Evolutionary conservation across 441 rosid genomes (phyloP), one percentile per base, ranked within the genome.

Genomic region (Arabidopsis lyrata): DNA sequence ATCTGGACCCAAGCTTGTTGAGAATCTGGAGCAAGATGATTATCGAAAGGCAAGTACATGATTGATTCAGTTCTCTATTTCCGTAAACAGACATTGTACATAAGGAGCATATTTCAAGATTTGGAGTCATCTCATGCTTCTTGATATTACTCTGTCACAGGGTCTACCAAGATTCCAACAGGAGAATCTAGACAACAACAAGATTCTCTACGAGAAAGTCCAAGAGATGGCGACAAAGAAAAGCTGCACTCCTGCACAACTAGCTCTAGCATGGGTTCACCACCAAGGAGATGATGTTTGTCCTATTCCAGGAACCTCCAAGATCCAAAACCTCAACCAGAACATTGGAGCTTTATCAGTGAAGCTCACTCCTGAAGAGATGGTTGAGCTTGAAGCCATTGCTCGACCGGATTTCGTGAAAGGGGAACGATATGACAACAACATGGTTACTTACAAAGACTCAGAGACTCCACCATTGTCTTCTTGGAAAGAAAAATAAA

Each of bases 251-350:
- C 76, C 87, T 5, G 82, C 83, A 16, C 90, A 84, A 66, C 81
- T 89, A 55, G 90, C 88, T 0, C 59, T 87, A 3, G 86, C 87
- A 8, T 86, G 90, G 89, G 82, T 87, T 45, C 85, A 83, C 63
- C 87, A 84, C 77, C 90, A 81, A 39, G 91, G 88, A 44, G 79
- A 82, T 50, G 91, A 89, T 55, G 87, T 84, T 0, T 83, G 87
- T 16, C 90, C 90, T 35, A 86, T 87, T 35, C 67, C 73, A 13
- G 68, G 68, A 63, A 76, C 79, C 7, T 11, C 74, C 0, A 75
- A 61, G 69, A 68, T 75, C 15, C 42, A 68, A 34, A 75, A 75
- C 58, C 14, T 75, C 2, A 61, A 53, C 2, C 74, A 75, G 22
- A 75, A 75, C 44, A 68, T 68, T 15, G 74, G 58, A 58, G 88